Base-by-base conservation (phyloP, 1,284 basidiomycete species). In the Salmacisia buchloeana region DNA sequence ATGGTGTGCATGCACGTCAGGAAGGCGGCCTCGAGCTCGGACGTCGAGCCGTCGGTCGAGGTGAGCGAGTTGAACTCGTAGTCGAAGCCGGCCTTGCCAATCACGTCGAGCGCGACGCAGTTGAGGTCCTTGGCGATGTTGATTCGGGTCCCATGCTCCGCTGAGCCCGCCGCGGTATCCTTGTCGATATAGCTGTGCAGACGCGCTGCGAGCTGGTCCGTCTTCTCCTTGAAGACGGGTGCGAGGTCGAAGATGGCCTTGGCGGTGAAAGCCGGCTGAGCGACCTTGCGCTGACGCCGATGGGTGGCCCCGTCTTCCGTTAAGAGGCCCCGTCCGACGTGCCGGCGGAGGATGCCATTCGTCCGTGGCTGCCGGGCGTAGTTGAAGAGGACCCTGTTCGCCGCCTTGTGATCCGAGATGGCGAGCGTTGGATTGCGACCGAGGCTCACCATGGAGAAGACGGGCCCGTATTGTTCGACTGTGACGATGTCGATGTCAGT, bases 71-170 rank as follows among this genome's bases (percentile, higher is more conserved):
- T 33, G 49, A 54, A 54, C 49, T 54, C 49, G 49, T 54, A 54
- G 6, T n/a, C 27, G 27, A 79, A 79, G 1, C 76, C 77, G 2
- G 73, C 66, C 49, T 69, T 66, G 29, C 77, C 77, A 52, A 79
- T 77, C 39, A 79, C 66, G 60, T 75, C 73, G 33, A 75, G 67
- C 2, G 72, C 69, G 12, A 62, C 69, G 3, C 63, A 63, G 5
- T 60, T 64, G 9, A 66, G 54, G 70, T 70, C 70, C 49, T 56
- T 64, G 9, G 52, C 25, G 4, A 71, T 61, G 27, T 74, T 68
- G 45, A 72, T 18, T 0, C 72, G 70, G 3, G 69, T 67, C 15
- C 23, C 29, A 13, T 52, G 18, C 25, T 52, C 25, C 5, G 4
- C n/a, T 27, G 41, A 43, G 41, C 29, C 23, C 5, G 46, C 21